Conservation (phyloP, 139 green algal species). For the Coccomyxa sp. region DNA sequence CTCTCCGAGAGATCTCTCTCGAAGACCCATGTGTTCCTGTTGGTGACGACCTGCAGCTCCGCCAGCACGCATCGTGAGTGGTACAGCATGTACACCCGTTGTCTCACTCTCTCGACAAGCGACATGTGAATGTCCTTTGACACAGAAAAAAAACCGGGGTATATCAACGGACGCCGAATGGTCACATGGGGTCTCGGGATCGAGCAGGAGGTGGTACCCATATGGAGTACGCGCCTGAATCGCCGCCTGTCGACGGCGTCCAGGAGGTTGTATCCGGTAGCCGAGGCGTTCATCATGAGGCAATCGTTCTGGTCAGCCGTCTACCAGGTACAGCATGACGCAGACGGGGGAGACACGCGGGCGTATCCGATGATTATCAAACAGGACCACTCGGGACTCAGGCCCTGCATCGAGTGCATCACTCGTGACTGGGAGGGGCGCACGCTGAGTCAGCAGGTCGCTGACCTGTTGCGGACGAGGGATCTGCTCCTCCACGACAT, state of each 20-base stretch:
- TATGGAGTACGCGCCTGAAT: neutral
- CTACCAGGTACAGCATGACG: neutral
- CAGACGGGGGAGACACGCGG: neutral
- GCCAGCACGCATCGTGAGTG: neutral
- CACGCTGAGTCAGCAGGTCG: neutral
- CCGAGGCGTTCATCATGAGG: neutral
- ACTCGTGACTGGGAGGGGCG: neutral
- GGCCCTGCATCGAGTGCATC: neutral
- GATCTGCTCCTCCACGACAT: neutral
- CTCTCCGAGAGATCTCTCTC: neutral
- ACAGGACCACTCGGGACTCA: neutral
- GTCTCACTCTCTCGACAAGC: neutral
- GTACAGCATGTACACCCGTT: neutral
- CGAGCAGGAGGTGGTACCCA: neutral
- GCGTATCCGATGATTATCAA: neutral
- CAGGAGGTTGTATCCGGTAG: neutral
- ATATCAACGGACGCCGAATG: neutral
- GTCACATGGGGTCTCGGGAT: neutral
- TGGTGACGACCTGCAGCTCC: neutral
- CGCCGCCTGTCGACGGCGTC: neutral
- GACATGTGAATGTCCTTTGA: conserved; percentile 1
- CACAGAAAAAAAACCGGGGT: neutral
- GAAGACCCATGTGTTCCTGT: neutral
- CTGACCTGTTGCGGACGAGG: neutral
- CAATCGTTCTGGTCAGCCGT: neutral